Base-by-base conservation (phyloP, 805 yeast species). In the Lipomyces orientalis region DNA sequence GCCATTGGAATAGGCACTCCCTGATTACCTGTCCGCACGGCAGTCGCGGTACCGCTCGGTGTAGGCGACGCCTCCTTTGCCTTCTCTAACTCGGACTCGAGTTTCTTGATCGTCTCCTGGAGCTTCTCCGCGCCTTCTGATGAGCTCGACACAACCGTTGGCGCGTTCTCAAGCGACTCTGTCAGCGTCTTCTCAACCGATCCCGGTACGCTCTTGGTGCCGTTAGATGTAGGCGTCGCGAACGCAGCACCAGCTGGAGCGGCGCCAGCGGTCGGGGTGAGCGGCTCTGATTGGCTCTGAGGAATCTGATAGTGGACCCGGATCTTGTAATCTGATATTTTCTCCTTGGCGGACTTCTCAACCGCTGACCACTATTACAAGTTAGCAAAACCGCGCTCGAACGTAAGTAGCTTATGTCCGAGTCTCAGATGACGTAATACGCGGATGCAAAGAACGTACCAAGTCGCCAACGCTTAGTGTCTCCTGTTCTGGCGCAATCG, bases 1-100 rank as follows among this genome's bases (percentile, higher is more conserved):
- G 89, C 88, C 62, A 84, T 77, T 37, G 87, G 86, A 54, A 86
- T 78, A 25, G 90, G 83, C 57, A 89, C 80, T 16, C 87, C 88
- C 67, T 75, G 77, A 60, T 78, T 78, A n/a, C 81, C 76, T 65
- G 73, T 51, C 31, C 73, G 60, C 22, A 39, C 59, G 39, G 74
- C 51, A 25, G 62, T 16, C 29, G 69, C 10, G 34, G 25, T 52
- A 25, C 33, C 55, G 49, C 22, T n/a, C 7, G 22, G 7, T n/a
- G 52, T 65, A 39, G 58, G 57, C 31, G 66, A 70, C 37, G 55
- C 65, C 35, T 51, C 54, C 46, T 39, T 39, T n/a, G 68, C 70
- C 49, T 56, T 34, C 43, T 69, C 65, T 19, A 61, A 49, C 61
- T 58, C 69, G 14, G 69, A 52, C 22, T 69, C 61, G 43, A 55